phyloP scores from a whole-genome alignment of 2,329 filamentous ascomycete genomes.

The Aspergillus pseudonomiae region DNA sequence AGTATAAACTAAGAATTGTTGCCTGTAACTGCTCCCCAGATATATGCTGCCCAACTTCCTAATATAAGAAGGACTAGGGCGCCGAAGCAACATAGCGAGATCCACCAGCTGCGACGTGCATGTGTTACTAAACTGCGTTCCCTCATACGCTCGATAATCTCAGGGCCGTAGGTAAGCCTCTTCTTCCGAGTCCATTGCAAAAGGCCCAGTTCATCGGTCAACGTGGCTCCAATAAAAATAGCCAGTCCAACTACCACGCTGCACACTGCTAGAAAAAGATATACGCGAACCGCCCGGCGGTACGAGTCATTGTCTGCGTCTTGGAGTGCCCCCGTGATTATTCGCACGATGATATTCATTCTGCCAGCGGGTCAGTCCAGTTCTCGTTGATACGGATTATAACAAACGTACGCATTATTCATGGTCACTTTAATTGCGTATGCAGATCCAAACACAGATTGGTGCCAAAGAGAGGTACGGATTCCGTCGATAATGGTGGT shows the following conservation, averaged over 20 bases:
- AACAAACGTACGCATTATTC: conserved; percentile 55
- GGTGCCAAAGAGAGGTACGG: conserved; percentile 62
- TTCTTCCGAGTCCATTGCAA: conserved; percentile 63
- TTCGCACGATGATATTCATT: conserved; percentile 63
- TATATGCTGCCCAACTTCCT: conserved; percentile 56
- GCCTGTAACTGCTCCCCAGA: conserved; percentile 62
- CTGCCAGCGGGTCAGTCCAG: conserved; percentile 30
- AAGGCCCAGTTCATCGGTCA: conserved; percentile 49
- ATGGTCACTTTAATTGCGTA: conserved; percentile 64
- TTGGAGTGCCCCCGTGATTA: conserved; percentile 62
- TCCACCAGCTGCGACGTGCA: conserved; percentile 42
- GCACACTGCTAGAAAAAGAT: conserved; percentile 56
- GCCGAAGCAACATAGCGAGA: conserved; percentile 50
- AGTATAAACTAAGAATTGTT: conserved; percentile 40
- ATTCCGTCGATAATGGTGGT: conserved; percentile 64
- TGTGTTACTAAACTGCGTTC: conserved; percentile 44
- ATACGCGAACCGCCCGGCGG: conserved; percentile 58
- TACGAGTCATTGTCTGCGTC: conserved; percentile 62
- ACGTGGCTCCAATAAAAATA: conserved; percentile 45
- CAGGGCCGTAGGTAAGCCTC: conserved; percentile 49
- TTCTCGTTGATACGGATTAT: background rate
- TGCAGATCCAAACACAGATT: conserved; percentile 62
- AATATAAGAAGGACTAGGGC: conserved; percentile 51
- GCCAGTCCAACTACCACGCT: conserved; percentile 51
- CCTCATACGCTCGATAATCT: conserved; percentile 48